phyloP scores from a whole-genome alignment of 306 rosid genomes.

The Sphenostylis stenocarpa region DNA sequence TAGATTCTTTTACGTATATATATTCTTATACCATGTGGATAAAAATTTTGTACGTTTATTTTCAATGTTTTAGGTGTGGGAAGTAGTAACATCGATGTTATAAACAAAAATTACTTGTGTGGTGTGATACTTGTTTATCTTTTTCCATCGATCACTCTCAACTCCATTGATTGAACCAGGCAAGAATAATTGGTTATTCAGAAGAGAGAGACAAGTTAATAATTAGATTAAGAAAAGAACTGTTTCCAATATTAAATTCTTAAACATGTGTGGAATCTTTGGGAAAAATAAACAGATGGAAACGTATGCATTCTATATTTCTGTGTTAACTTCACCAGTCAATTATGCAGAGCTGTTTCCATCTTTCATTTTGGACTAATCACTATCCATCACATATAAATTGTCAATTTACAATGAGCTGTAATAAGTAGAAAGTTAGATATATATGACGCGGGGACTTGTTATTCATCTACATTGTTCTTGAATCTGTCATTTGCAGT shows the following conservation, averaged over 20 bases:
- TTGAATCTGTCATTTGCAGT: constrained; percentile 8
- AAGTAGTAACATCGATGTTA: background rate
- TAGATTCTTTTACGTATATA: background rate
- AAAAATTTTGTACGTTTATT: background rate
- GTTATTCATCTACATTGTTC: constrained; percentile 14
- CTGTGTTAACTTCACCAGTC: constrained; percentile 31
- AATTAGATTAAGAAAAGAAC: background rate
- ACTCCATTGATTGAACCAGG: background rate
- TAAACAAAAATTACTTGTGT: background rate
- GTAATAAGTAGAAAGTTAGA: constrained; percentile 22
- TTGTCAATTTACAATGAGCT: constrained; percentile 31
- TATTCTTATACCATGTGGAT: background rate
- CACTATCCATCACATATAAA: constrained; percentile 1
- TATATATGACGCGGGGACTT: constrained; percentile 9
- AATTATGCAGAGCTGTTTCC: constrained; percentile 23
- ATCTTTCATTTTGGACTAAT: constrained; percentile 20
- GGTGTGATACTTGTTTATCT: background rate
- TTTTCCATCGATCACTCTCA: background rate
- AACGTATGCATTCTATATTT: constrained; percentile 9
- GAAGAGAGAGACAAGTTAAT: background rate
- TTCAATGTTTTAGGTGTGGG: background rate
- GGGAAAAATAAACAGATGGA: constrained; percentile 21
- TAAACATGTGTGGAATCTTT: constrained; percentile 15
- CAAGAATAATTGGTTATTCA: background rate
- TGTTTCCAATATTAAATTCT: constrained; percentile 20